Evolutionary conservation across 2,329 filamentous ascomycete species (phyloP).

Genomic region (Xylariales sp.): DNA sequence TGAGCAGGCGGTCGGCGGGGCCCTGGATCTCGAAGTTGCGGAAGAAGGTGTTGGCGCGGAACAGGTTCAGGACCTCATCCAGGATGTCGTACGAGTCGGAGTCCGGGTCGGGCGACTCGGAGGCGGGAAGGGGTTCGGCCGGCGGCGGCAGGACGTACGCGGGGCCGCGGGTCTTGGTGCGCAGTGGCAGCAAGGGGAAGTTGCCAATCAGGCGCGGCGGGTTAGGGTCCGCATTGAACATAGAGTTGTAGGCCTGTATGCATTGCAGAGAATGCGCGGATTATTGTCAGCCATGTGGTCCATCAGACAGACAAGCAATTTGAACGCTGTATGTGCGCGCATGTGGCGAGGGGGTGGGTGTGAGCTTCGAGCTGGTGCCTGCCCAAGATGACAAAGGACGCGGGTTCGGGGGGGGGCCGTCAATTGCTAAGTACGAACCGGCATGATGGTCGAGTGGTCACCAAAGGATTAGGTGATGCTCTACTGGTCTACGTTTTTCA

Average conservation of each 20-base stretch:
- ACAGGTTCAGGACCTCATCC: slow-evolving; percentile 87
- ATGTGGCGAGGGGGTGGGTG: too few species aligned
- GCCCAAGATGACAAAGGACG: too few species aligned
- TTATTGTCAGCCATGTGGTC: not conserved
- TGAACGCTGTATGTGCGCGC: not conserved
- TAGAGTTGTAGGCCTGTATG: slow-evolving; percentile 87
- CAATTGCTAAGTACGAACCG: slow-evolving; percentile 29
- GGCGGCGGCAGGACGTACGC: slow-evolving; percentile 74
- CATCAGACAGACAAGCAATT: not conserved
- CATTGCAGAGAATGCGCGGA: too few species aligned
- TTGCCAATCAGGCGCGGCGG: slow-evolving; percentile 67
- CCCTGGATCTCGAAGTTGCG: slow-evolving; percentile 99
- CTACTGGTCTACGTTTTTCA: not conserved
- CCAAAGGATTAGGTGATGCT: slow-evolving; percentile 7
- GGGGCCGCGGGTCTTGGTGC: slow-evolving; percentile 92
- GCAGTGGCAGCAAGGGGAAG: slow-evolving; percentile 90
- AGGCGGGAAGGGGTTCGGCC: slow-evolving; percentile 50
- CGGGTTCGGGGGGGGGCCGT: not conserved
- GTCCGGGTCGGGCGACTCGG: slow-evolving; percentile 72
- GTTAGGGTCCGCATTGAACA: slow-evolving; percentile 83
- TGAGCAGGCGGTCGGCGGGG: slow-evolving; percentile 85
- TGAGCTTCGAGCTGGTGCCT: too few species aligned
- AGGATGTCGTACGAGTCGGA: slow-evolving; percentile 93
- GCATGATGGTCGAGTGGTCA: slow-evolving; percentile 35
- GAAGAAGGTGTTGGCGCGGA: slow-evolving; percentile 98